Base-by-base conservation (phyloP, 1,284 basidiomycete species). In the Sporisorium sorghi region DNA sequence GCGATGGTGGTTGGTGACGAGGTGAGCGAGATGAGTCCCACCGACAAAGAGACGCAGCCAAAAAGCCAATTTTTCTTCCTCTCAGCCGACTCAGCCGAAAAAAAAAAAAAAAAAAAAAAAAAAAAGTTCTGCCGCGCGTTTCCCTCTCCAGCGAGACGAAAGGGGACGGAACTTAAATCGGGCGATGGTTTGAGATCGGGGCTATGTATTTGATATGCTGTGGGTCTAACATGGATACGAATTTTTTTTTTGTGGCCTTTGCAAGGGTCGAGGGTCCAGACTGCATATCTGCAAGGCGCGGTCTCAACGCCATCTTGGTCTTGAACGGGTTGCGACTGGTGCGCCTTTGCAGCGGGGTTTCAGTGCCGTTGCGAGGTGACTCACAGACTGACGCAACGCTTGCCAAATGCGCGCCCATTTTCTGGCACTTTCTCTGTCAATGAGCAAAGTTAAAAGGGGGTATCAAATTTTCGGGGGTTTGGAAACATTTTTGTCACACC, bases 401-500 rank as follows among this genome's bases (percentile, higher is more conserved):
- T n/a, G n/a, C n/a, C n/a, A n/a, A n/a, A n/a, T n/a, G n/a, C n/a
- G n/a, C n/a, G n/a, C n/a, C n/a, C n/a, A n/a, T n/a, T n/a, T 60
- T 60, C 58, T 60, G 51, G 58, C 58, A 60, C 12, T 51, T 60
- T 60, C 58, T 53, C 58, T 32, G 58, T 42, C n/a, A n/a, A n/a
- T n/a, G n/a, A n/a, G n/a, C n/a, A n/a, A n/a, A n/a, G n/a, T n/a
- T n/a, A n/a, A n/a, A n/a, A n/a, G n/a, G n/a, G n/a, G n/a, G n/a
- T n/a, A n/a, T n/a, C n/a, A n/a, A n/a, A n/a, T n/a, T n/a, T n/a
- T n/a, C n/a, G n/a, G n/a, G n/a, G n/a, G n/a, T n/a, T n/a, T n/a
- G n/a, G n/a, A n/a, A n/a, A n/a, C n/a, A n/a, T n/a, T n/a, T n/a
- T n/a, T n/a, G n/a, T n/a, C n/a, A n/a, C n/a, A n/a, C n/a, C n/a